Percentiles rank a stretch among this genome's conserved stretches.
Evolutionary conservation across 148 eudicot species (phyloP).

Genomic region (Chenopodium formosanum): DNA sequence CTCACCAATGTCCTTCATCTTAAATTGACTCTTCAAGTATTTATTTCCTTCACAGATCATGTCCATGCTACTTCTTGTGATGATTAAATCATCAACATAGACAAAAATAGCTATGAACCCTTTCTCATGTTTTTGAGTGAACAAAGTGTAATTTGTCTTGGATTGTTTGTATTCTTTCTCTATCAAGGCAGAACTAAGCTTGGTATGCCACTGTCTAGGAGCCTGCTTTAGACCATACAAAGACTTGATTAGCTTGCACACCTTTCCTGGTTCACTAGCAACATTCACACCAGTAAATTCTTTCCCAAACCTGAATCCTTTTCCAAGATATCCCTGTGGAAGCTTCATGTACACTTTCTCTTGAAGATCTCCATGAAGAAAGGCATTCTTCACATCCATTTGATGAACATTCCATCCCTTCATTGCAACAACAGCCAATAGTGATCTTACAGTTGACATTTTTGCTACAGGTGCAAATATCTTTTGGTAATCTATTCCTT

Average conservation of each 20-base stretch:
- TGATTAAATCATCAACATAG: conserved; percentile 4
- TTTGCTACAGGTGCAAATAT: too few relatives aligned
- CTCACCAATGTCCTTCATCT: not conserved
- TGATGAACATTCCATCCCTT: too few relatives aligned
- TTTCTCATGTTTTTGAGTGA: not conserved
- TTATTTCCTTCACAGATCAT: not conserved
- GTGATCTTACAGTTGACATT: too few relatives aligned
- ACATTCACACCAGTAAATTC: too few relatives aligned
- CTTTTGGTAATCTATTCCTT: too few relatives aligned
- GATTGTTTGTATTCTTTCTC: not conserved
- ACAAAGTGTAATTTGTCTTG: not conserved
- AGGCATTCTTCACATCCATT: too few relatives aligned
- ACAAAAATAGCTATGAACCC: not conserved
- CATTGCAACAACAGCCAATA: too few relatives aligned
- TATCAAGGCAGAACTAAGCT: not conserved
- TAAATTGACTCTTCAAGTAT: not conserved
- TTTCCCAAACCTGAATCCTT: not conserved
- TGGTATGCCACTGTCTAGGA: not conserved
- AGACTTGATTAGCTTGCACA: not conserved
- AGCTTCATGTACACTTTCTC: not conserved
- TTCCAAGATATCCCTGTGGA: not conserved
- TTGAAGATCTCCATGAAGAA: too few relatives aligned
- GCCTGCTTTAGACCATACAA: not conserved
- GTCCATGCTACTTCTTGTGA: not conserved
- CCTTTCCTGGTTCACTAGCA: not conserved